Evolutionary conservation across 2,329 filamentous ascomycete species (phyloP), one percentile per base, ranked within the genome.

Genomic region (Epichloe aotearoae): DNA sequence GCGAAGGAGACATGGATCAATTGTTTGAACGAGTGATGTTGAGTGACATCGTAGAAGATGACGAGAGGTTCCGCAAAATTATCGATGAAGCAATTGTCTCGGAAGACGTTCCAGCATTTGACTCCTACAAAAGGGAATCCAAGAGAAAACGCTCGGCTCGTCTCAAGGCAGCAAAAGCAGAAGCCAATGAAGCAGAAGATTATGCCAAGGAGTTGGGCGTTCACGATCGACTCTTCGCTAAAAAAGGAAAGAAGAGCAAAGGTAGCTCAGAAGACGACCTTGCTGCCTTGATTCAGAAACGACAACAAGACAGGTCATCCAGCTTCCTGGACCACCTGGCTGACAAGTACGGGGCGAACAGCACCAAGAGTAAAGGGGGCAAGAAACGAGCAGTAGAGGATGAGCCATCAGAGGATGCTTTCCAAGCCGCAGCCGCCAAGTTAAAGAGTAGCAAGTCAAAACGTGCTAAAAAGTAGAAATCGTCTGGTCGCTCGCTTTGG

Each of bases 11-110:
- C 54, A 82, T 97, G 79, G 79, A 85, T 59, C 68, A 68, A 17
- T 69, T 98, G 1, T 97, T 94, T 66, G 80, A 89, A 62, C 71
- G 73, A 0, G 84, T 98, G 40, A 95, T 98, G 82, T 75, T 96
- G 43, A 94, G 88, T 58, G 78, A 91, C 61, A 82, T 89, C 10
- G 63, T 88, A 2, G 81, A 85, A 50, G 93, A 98, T 58, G 93
- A 98, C 58, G 83, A 85, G 50, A 76, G 93, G 8, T 96, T 95
- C 68, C 77, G 88, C 14, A 68, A 62, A 15, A 87, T 95, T 43
- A 88, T 98, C 50, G 80, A 95, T 61, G 74, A 80, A 37, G 93
- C 89, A 3, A 93, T 98, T 60, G 72, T 75, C 37, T 74, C 70
- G 4, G 79, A 80, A 1, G 79, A 86, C 38, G 83, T 94, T 0